Evolutionary conservation across 1,284 basidiomycete genomes (phyloP), one percentile per base, ranked within the genome.

Genomic region (Heliocybe sulcata): DNA sequence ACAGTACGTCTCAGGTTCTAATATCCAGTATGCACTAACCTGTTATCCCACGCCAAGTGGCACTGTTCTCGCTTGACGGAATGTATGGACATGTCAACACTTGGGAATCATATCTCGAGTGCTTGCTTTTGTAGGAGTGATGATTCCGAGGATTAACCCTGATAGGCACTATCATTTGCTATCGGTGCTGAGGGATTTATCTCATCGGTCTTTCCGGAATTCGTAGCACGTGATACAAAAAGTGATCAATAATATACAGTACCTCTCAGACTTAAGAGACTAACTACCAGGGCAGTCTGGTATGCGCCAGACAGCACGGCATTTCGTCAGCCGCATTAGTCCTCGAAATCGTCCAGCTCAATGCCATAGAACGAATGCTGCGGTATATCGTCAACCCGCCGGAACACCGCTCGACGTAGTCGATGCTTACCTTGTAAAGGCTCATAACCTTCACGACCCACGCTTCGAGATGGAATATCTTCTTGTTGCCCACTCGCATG

Each of bases 391-490:
- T n/a, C n/a, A n/a, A n/a, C n/a, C n/a, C n/a, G n/a, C n/a, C n/a
- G n/a, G n/a, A n/a, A n/a, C n/a, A n/a, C n/a, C n/a, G 31, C 16
- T 47, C 20, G 51, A n/a, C 4, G 48, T n/a, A n/a, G n/a, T 6
- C 25, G 26, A n/a, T 3, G 4, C 29, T 31, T 51, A 86, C 86
- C 74, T 90, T 89, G 63, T 87, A 85, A 54, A 90, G 57, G 61
- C 81, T 87, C 90, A 92, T 92, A 12, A 89, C 80, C 65, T 92
- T 92, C 51, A 90, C 83, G 1, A 90, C 87, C 89, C 90, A 96
- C 16, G 93, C 93, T 67, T 98, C 94, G 45, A 98, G 79, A 65
- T 98, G 94, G 72, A 89, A 97, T 57, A 98, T 97, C 71, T 96
- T 95, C 71, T 98, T 98, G 67, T 79, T 90, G 2, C 94, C 94